phyloP scores from a whole-genome alignment of 495 filamentous ascomycete genomes.

The Aspergillus cavernicola region DNA sequence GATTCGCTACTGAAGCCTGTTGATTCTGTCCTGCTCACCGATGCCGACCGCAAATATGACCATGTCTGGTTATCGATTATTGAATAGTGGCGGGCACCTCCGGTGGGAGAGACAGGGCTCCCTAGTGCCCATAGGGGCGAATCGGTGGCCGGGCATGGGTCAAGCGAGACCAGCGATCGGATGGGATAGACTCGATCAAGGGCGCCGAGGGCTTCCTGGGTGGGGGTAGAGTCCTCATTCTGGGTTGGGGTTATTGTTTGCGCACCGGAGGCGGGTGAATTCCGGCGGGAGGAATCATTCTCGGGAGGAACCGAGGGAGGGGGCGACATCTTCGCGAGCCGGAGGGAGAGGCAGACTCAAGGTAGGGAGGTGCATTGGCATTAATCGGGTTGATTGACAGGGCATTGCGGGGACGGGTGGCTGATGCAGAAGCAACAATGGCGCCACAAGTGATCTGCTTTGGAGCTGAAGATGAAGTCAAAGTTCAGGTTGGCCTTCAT shows the following conservation, averaged over 20 bases:
- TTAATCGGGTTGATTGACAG: too few species aligned
- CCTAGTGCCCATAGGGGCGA: neutral
- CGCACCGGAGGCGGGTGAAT: neutral
- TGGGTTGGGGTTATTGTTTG: neutral
- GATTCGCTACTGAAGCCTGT: neutral
- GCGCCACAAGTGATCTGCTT: too few species aligned
- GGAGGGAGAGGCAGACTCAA: neutral
- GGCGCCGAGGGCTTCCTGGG: neutral
- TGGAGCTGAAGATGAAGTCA: too few species aligned
- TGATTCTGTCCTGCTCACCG: neutral
- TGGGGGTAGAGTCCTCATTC: neutral
- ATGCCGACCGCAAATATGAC: slow-evolving; percentile 21
- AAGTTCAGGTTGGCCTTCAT: too few species aligned
- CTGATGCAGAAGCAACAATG: too few species aligned
- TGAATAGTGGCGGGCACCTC: slow-evolving; percentile 29
- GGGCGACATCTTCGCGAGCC: neutral
- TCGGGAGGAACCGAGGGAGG: neutral
- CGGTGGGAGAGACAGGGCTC: slow-evolving; percentile 9
- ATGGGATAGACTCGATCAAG: slow-evolving; percentile 76
- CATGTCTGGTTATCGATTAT: slow-evolving; percentile 34
- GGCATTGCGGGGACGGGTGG: too few species aligned
- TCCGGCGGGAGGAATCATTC: neutral
- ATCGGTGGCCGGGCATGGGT: slow-evolving; percentile 33
- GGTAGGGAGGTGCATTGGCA: neutral
- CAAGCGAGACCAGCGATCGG: slow-evolving; percentile 69